Evolutionary conservation across 495 filamentous ascomycete genomes (phyloP), one percentile per base, ranked within the genome.

Genomic region (Aspergillus asperescens): DNA sequence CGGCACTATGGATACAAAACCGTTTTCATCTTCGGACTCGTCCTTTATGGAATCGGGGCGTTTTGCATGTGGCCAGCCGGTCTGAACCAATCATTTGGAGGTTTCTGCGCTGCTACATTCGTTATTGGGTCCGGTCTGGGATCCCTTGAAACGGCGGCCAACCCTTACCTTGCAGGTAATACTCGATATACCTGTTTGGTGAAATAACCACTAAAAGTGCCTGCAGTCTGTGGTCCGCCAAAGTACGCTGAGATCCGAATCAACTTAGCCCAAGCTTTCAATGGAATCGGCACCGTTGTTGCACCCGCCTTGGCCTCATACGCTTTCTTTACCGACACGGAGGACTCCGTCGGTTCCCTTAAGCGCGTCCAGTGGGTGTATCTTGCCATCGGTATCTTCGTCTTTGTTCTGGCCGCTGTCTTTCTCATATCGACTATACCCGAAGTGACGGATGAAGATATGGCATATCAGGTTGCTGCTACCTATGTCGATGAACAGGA

Each of bases 391-490:
- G 86, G 82, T 12, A 69, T 70, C 66, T 88, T 89, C 60, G 85
- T 88, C 43, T 80, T 79, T 61, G 28, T 80, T 27, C 76, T 90
- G 4, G 81, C 82, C 13, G 60, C 78, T 43, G 70, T 85, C 41
- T 89, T 89, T 70, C 84, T 75, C 65, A 59, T 87, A 28, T 75
- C 78, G 5, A 72, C 72, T 0, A 84, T 89, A 31, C 85, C 85
- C 23, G 84, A 89, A 65, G 79, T 88, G 58, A 87, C 84, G 3
- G 85, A 90, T 58, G 83, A 84, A 25, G 84, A 88, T 63, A 87
- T 87, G 82, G 79, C 74, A 19, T 73, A 74, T 29, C 78, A 77
- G 50, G 40, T 44, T 7, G 25, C 50, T 16, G 20, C 39, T 20
- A 52, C 40, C 8, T 28, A 52, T n/a, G 38, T 43, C 15, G 39